Evolutionary conservation across 2,329 filamentous ascomycete species (phyloP).

Genomic region (Talaromyces piceae): DNA sequence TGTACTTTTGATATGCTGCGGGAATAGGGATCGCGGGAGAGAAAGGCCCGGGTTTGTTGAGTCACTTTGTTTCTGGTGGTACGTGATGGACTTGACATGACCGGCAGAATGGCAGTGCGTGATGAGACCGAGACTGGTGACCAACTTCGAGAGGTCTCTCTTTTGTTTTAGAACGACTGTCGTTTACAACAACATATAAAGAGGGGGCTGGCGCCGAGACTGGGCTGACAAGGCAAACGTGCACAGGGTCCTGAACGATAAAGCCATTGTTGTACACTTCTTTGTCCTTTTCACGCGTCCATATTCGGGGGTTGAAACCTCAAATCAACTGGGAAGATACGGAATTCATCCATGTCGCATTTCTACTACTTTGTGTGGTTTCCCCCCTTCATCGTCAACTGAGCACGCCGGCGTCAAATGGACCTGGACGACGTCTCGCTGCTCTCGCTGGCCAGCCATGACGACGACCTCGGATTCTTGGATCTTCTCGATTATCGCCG

Average conservation of each 20-base stretch:
- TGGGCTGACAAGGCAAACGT: neutral
- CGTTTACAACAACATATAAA: neutral
- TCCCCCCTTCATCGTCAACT: slow-evolving; percentile 10
- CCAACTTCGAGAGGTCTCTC: no score
- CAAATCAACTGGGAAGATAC: neutral
- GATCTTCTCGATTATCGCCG: slow-evolving; percentile 12
- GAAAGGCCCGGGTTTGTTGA: neutral
- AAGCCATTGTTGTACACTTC: neutral
- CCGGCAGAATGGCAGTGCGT: neutral
- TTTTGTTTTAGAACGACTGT: no score
- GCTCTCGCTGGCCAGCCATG: neutral
- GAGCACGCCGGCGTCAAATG: neutral
- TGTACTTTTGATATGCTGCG: neutral
- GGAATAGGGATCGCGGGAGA: neutral
- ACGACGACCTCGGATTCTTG: neutral
- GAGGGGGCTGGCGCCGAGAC: neutral
- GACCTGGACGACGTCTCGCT: neutral
- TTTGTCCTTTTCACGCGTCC: neutral
- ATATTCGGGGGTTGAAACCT: neutral
- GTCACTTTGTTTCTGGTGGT: neutral
- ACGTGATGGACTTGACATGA: neutral
- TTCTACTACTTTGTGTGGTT: slow-evolving; percentile 12
- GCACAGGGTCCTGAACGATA: no score
- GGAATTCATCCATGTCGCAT: slow-evolving; percentile 9
- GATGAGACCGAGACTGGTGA: no score